Evolutionary conservation across 306 rosid genomes (phyloP).

Genomic region (Mucuna pruriens): DNA sequence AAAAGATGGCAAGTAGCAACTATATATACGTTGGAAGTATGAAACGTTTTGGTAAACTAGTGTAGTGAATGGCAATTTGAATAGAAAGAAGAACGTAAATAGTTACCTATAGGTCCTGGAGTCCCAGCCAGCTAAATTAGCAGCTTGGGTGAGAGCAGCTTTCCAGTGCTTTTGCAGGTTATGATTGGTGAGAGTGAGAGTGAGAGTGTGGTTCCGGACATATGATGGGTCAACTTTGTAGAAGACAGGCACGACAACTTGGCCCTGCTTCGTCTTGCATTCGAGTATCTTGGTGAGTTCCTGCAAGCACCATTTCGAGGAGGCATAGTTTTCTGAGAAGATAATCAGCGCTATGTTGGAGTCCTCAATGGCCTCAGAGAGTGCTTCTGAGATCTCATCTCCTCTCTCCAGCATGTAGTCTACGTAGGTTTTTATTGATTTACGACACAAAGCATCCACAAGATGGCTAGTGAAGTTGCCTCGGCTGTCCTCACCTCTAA

Average conservation of each 20-base stretch:
- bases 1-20: no score
- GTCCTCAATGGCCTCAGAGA: not conserved
- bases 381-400: not conserved
- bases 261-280: no score
- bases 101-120: not conserved
- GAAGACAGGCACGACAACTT: no score
- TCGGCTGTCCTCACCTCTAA: conserved; percentile 38
- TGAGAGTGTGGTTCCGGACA: no score
- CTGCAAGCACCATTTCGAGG: no score
- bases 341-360: not conserved
- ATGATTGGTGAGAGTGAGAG: no score
- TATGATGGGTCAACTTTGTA: not conserved
- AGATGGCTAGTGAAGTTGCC: no score
- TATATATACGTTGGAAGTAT: no score
- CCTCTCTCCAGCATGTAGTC: not conserved
- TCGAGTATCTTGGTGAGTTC: no score
- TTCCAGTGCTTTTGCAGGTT: no score
- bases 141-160: not conserved
- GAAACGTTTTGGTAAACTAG: no score
- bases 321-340: not conserved
- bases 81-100: not conserved
- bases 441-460: not conserved
- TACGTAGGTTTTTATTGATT: not conserved
- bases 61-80: no score
- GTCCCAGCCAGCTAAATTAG: not conserved